These are phyloP conservation scores for Podaxis carcinomalis DNA, from an alignment of 768 basidiomycete genomes.

Conservation along the genomic window DNA sequence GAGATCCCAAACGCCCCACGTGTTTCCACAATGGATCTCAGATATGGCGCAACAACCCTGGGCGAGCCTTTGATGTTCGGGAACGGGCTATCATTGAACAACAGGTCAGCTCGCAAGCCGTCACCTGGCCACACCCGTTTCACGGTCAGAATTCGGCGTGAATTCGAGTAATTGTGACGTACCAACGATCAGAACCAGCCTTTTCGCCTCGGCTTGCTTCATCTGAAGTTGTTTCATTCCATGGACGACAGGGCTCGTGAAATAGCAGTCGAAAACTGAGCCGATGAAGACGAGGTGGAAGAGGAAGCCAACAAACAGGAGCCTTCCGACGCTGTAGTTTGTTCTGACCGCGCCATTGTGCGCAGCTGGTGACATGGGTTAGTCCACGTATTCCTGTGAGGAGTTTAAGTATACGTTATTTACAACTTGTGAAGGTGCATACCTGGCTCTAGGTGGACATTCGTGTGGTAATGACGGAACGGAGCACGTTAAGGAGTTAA, in stretches of 20 bases:
- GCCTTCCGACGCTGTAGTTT: slow-evolving; percentile 34
- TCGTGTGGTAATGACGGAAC: neutral
- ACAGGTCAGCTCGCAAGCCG: slow-evolving; percentile 77
- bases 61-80: slow-evolving; percentile 45
- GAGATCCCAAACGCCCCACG: slow-evolving; percentile 81
- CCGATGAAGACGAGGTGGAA: slow-evolving; percentile 74
- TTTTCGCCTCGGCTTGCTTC: slow-evolving; percentile 49
- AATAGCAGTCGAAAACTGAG: slow-evolving; percentile 84
- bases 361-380: neutral
- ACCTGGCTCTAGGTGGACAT: neutral
- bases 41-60: slow-evolving; percentile 65
- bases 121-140: slow-evolving; percentile 47
- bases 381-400: neutral
- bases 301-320: slow-evolving; percentile 63
- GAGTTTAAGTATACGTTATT: neutral
- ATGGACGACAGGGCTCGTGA: slow-evolving; percentile 76
- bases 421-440: neutral
- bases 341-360: neutral
- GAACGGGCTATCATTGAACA: slow-evolving; percentile 65
- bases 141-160: neutral
- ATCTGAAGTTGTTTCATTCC: slow-evolving; percentile 62
- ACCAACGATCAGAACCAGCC: slow-evolving; percentile 81
- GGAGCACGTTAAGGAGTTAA: neutral
- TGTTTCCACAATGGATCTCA: slow-evolving; percentile 60
- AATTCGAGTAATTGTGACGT: slow-evolving; percentile 14